Base-by-base conservation (phyloP, 192 early-diverging fungal species). In the Geranomyces michiganensis region DNA sequence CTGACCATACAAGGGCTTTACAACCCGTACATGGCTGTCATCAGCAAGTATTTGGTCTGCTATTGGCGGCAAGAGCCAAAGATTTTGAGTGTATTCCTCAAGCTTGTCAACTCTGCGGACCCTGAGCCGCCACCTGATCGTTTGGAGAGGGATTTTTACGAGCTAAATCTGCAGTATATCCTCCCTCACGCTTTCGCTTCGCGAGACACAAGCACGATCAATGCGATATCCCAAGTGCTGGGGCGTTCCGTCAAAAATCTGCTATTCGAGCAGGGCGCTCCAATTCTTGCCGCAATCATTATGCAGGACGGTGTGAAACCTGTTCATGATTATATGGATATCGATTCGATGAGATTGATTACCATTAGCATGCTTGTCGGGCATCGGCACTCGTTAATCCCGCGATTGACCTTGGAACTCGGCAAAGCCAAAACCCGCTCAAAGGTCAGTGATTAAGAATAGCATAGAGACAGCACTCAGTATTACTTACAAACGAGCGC, bases 321-420 rank as follows among this genome's bases (percentile, higher is more conserved):
- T 7, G 58, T 19, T 29, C 29, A 8, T 8, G 17, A 33, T 5
- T 33, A 19, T 29, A 26, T 32, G 17, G 27, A 19, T 7, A 27
- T 29, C 4, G 29, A 36, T 1, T n/a, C 22, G 10, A 14, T 65
- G 36, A 36, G 10, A 65, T 31, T 65, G 15, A 30, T 10, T 22
- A 41, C 36, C 21, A 65, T 41, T 19, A 32, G 36, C 53, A 29
- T 21, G 27, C 14, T 21, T 3, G 53, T 29, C 5, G 27, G 53
- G 62, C n/a, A 22, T 22, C 26, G 19, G 19, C 3, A 44, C 47
- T 17, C 27, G 27, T 24, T 17, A 29, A 8, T 21, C 9, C 24
- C 24, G 63, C 26, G 66, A 74, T 49, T 41, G 30, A 60, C 71
- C 0, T 64, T 78, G 48, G 80, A 78, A 65, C 64, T 81, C 19